Evolutionary conservation across 192 early-diverging fungal species (phyloP), one percentile per base, ranked within the genome.

Genomic region (Powellomyces hirtus): DNA sequence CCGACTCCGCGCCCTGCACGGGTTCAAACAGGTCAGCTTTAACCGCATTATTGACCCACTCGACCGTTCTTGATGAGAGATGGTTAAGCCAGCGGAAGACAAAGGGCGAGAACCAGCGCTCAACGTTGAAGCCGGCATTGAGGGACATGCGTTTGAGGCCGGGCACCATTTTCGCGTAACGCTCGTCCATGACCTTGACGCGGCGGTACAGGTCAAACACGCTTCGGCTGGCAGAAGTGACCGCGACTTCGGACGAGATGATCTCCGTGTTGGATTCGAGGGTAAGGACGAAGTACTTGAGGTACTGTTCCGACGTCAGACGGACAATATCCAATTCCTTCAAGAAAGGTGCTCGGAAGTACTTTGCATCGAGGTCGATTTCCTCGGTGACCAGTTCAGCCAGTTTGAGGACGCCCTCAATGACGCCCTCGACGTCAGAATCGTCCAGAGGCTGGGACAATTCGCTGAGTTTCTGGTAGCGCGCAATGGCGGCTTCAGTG

Each of bases 1-100:
- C 71, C 44, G 62, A 31, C 37, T 29, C 33, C 14, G 37, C 63
- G n/a, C n/a, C n/a, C n/a, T n/a, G n/a, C 14, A 76, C 56, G 4
- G 82, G 77, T 33, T 81, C 82, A 46, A 85, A 84, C 10, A 18
- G 76, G 69, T 85, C 83, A 0, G 80, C 76, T 49, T 81, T 81
- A 24, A 81, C 71, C 11, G 83, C 82, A 52, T 84, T 81, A 20
- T 69, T 56, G 18, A 84, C 83, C 83, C 83, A 85, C 42, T 74
- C 79, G 18, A 84, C 34, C 1, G 82, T 85, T 34, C 72, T 73
- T 5, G 56, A 53, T 22, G 60, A 45, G 13, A 84, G 66, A 31
- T 75, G 73, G 38, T 81, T 73, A 14, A 85, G 72, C 83, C 83
- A 85, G 22, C 68, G 73, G 1, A 57, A 40, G 38, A 85, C 62